A percentile compares a stretch with the other conserved stretches of the same genome.
Evolutionary conservation across 371 early-diverging fungal species (phyloP).

Genomic region (Catenaria anguillulae): DNA sequence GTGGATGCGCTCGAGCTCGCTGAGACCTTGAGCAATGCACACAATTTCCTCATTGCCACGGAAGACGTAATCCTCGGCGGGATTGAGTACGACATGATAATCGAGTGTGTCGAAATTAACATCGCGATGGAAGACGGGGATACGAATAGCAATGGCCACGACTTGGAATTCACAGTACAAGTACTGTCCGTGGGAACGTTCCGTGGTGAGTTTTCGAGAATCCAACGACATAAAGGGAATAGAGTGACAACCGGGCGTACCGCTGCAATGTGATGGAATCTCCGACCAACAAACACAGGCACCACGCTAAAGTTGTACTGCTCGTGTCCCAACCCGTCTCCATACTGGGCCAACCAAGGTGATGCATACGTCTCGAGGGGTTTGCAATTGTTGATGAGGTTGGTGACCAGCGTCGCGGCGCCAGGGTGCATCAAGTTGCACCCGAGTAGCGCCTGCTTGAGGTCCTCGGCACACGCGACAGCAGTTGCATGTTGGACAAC

Average conservation of each 20-base stretch:
- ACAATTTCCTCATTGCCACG: conserved; percentile 36
- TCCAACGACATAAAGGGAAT: too few relatives aligned
- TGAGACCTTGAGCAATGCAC: conserved; percentile 45
- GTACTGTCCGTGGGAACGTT: too few relatives aligned
- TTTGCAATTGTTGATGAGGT: conserved; percentile 43
- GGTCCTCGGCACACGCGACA: conserved; percentile 49
- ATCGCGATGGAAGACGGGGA: conserved; percentile 8
- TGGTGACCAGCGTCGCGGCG: conserved; percentile 46
- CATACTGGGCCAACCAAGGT: conserved; percentile 62
- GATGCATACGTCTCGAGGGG: conserved; percentile 41
- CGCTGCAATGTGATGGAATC: conserved; percentile 28
- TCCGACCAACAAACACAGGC: conserved; percentile 33
- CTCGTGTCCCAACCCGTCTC: conserved; percentile 57
- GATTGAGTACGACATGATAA: conserved; percentile 44
- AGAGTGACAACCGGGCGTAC: too few relatives aligned
- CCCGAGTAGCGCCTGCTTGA: conserved; percentile 53
- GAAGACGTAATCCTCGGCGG: conserved; percentile 39
- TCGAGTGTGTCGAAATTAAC: conserved; percentile 1
- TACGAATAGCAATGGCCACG: conserved; percentile 45
- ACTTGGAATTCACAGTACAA: conserved; percentile 54
- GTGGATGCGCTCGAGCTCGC: conserved; percentile 32
- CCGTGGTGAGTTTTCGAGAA: too few relatives aligned
- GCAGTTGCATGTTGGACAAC: conserved; percentile 45
- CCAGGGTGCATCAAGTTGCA: conserved; percentile 53
- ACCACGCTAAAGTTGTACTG: conserved; percentile 39